A percentile compares a stretch with the other conserved stretches of the same genome.
Conservation (phyloP, 768 basidiomycete genomes). For the Auricularia sp. region DNA sequence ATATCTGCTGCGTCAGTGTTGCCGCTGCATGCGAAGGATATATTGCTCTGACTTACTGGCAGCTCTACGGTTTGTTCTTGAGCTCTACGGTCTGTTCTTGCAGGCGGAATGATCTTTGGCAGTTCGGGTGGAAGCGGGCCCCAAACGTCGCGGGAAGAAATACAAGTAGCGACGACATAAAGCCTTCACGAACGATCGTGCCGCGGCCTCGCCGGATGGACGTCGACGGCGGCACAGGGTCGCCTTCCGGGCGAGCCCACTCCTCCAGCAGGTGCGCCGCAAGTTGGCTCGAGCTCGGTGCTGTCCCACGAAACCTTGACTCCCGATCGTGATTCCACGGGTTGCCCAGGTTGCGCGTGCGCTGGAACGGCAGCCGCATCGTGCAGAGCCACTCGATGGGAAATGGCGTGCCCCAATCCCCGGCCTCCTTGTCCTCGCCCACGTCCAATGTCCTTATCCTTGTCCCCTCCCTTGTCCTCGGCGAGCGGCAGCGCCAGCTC, state of each 20-base stretch:
- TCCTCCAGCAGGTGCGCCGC: conserved; percentile 60
- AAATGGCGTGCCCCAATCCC: conserved; percentile 72
- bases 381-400: conserved; percentile 74
- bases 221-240: conserved; percentile 15
- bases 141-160: too few relatives aligned
- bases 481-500: not conserved
- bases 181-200: too few relatives aligned
- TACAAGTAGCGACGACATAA: too few relatives aligned
- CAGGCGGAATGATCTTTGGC: too few relatives aligned
- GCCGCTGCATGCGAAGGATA: too few relatives aligned
- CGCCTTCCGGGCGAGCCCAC: conserved; percentile 34
- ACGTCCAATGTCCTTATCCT: not conserved
- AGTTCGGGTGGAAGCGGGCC: too few relatives aligned
- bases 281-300: conserved; percentile 78
- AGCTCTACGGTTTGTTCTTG: too few relatives aligned
- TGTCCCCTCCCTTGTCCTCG: not conserved
- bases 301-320: conserved; percentile 80
- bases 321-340: conserved; percentile 85
- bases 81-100: too few relatives aligned
- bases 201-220: not conserved
- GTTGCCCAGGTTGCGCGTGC: conserved; percentile 73
- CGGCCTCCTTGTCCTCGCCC: conserved; percentile 16
- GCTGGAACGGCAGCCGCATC: conserved; percentile 58
- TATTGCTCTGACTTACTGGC: too few relatives aligned
- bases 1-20: too few relatives aligned